Base-by-base conservation (phyloP, 257 asterid genomes). In the Dorcoceras hygrometricum region DNA sequence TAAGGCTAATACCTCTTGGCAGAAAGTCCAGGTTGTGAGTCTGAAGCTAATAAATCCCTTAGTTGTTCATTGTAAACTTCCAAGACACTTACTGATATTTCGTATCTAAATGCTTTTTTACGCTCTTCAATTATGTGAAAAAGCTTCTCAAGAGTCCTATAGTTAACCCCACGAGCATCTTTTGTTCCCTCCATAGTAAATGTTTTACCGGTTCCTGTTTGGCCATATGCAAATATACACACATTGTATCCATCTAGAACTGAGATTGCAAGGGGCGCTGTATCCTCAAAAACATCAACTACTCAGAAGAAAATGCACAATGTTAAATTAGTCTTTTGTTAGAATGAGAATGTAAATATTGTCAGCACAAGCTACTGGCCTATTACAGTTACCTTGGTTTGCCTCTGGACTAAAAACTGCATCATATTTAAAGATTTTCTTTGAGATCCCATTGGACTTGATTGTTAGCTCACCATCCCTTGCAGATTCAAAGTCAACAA, bases 11-110 rank as follows among this genome's bases (percentile, higher is more conserved):
- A 89, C 98, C 91, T 89, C 81, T 89, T 89, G 20, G 90, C 54
- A 61, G 75, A 75, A 23, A 59, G 67, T 57, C 80, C 82, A 64
- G 89, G 68, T 74, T 80, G 91, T 14, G 95, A 75, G 74, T 76
- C 95, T 62, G 90, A 71, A 68, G 70, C 85, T 32, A 90, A 77
- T 63, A 94, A 80, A 71, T 90, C 99, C 53, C 96, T 76, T 69
- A 94, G 87, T 75, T 90, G 97, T 82, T 94, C 99, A 70, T 94
- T 94, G 69, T 94, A 94, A 68, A 94, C 97, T 81, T 94, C 99
- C 80, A 94, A 71, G 24, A 90, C 99, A 57, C 96, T 88, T 54
- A 90, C 97, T 58, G 96, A 85, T 71, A 94, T 74, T 73, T 90
- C 91, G 46, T 86, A 94, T 4, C 63, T 73, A 68, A 79, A 82